Conservation (phyloP, 371 early-diverging fungal species). For the Dichotomocladium elegans region DNA sequence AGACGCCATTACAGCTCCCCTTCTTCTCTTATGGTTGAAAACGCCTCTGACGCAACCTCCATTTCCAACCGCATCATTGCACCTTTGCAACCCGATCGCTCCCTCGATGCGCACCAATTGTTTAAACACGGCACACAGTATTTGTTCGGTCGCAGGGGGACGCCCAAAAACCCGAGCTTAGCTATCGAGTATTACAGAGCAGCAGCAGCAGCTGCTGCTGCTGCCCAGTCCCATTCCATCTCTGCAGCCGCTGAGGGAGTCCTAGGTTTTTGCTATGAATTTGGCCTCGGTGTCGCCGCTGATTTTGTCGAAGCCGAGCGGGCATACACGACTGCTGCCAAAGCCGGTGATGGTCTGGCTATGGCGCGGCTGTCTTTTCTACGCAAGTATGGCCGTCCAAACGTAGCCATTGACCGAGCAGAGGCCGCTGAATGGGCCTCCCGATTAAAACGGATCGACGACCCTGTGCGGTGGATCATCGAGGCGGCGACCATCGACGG, state of each 20-base stretch:
- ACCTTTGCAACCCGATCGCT: background rate
- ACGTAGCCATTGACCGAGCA: constrained; percentile 63
- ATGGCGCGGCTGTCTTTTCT: constrained; percentile 66
- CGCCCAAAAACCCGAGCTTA: constrained; percentile 31
- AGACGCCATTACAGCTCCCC: background rate
- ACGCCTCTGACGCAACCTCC: no score
- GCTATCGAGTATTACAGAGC: constrained; percentile 44
- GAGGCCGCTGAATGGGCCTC: constrained; percentile 67
- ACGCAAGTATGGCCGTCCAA: constrained; percentile 76
- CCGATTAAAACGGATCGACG: constrained; percentile 17
- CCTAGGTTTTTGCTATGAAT: constrained; percentile 75
- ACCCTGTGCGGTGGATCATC: constrained; percentile 13
- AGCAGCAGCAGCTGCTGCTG: constrained; percentile 35
- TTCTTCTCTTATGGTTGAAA: no score
- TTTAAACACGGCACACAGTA: constrained; percentile 44
- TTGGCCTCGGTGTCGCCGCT: constrained; percentile 63
- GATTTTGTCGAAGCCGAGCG: constrained; percentile 59
- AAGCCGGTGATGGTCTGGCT: constrained; percentile 51
- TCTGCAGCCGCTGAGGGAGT: constrained; percentile 47
- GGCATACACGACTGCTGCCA: constrained; percentile 47
- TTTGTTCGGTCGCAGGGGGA: constrained; percentile 55
- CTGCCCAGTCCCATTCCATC: no score
- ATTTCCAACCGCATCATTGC: background rate
- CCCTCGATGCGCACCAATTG: constrained; percentile 11
- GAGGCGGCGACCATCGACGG: constrained; percentile 26